Conservation (phyloP, 2,329 filamentous ascomycete genomes). For the Dothistroma pini region DNA sequence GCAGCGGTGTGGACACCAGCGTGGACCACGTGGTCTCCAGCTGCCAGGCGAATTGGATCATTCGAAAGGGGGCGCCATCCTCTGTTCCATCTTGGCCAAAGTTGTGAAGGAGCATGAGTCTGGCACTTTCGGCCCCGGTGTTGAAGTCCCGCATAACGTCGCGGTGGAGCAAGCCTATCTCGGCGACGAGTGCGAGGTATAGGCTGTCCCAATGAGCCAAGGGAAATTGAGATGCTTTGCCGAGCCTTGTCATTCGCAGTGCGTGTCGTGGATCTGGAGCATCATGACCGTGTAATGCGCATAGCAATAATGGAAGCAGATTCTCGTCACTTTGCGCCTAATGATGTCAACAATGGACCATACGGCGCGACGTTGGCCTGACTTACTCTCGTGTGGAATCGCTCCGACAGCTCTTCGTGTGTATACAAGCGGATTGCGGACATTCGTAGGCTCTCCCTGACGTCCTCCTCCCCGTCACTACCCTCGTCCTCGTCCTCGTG, state of each 20-base stretch:
- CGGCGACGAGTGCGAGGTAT: conserved; percentile 22
- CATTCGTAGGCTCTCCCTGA: not conserved
- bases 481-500: too few species aligned
- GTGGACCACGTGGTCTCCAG: conserved; percentile 23
- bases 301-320: conserved; percentile 4
- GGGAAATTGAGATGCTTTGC: conserved; percentile 4
- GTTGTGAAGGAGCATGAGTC: conserved; percentile 17
- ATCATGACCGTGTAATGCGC: not conserved
- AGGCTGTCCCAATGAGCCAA: conserved; percentile 19
- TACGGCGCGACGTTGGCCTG: too few species aligned
- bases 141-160: conserved; percentile 17
- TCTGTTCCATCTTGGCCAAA: conserved; percentile 10
- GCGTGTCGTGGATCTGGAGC: not conserved
- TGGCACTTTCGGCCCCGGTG: conserved; percentile 10
- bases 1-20: conserved; percentile 17
- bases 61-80: conserved; percentile 10
- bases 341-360: not conserved
- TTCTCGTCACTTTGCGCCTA: not conserved
- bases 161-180: conserved; percentile 19
- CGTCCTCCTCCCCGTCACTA: not conserved
- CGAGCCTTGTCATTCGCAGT: not conserved
- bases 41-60: conserved; percentile 16
- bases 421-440: conserved; percentile 5
- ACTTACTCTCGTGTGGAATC: conserved; percentile 6
- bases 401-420: conserved; percentile 5